These are phyloP conservation scores for Sequoiadendron giganteum DNA, from an alignment of 75 land plant species.

Conservation along the genomic window DNA sequence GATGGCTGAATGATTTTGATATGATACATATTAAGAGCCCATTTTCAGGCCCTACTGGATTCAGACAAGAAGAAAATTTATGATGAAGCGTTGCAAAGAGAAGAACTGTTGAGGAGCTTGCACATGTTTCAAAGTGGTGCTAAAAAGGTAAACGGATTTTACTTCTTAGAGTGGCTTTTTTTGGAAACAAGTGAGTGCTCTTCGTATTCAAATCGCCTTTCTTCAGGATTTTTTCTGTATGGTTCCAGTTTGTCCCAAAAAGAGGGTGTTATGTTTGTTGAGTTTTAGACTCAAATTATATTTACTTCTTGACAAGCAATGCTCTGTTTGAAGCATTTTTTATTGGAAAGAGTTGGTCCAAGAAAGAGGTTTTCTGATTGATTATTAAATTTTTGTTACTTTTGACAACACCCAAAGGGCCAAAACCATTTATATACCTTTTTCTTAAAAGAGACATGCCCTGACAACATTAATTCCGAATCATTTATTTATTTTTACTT, in stretches of 20 bases:
- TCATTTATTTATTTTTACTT: not conserved
- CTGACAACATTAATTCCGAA: not conserved
- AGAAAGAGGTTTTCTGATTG: not conserved
- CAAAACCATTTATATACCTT: not conserved
- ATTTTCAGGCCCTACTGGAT: slow-evolving; percentile 73
- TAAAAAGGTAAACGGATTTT: slow-evolving; percentile 43
- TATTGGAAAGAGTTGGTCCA: not conserved
- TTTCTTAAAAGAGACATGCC: too few species aligned
- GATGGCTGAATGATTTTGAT: not conserved
- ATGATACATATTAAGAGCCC: not conserved
- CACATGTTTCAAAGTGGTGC: slow-evolving; percentile 48
- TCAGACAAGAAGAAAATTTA: slow-evolving; percentile 69
- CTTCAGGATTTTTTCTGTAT: not conserved
- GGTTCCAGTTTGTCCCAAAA: not conserved
- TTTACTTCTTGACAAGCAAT: not conserved
- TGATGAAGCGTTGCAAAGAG: slow-evolving; percentile 88
- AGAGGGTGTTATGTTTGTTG: not conserved
- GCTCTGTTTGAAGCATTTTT: not conserved
- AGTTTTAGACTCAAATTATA: not conserved
- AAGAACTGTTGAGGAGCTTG: slow-evolving; percentile 71
- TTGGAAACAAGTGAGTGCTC: not conserved
- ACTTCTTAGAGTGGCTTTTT: not conserved
- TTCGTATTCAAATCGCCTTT: not conserved
- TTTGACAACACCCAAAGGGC: not conserved
- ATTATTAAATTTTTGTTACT: not conserved